phyloP scores from a whole-genome alignment of 2,329 filamentous ascomycete genomes.

The Ceratocystiopsis minuta region DNA sequence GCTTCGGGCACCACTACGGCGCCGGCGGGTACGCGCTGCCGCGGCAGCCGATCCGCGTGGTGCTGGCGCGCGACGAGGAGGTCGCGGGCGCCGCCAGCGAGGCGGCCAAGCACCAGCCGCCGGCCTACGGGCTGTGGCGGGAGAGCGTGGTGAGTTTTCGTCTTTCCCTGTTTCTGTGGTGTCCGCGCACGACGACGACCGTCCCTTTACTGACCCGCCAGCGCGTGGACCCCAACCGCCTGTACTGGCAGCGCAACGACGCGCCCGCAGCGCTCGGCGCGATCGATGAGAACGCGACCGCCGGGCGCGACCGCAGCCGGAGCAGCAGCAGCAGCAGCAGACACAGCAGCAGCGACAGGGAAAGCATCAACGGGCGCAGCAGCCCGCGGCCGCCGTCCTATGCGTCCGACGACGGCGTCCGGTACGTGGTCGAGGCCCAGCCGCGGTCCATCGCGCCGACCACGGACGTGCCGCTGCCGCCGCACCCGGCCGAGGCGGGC shows the following conservation, averaged over 20 bases:
- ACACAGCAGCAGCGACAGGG: conserved; percentile 8
- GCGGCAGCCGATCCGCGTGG: conserved; percentile 55
- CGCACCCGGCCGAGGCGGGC: conserved; percentile 30
- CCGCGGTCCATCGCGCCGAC: conserved; percentile 37
- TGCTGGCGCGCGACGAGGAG: conserved; percentile 59
- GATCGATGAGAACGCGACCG: conserved; percentile 9
- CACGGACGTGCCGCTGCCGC: conserved; percentile 24
- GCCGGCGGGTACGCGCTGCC: conserved; percentile 53
- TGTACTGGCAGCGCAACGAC: conserved; percentile 62
- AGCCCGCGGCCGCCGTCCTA: conserved; percentile 52
- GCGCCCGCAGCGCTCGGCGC: conserved; percentile 11
- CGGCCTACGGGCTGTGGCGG: conserved; percentile 73
- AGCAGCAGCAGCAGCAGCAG: background rate
- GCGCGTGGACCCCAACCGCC: conserved; percentile 61
- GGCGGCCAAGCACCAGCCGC: conserved; percentile 44
- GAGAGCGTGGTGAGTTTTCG: conserved; percentile 54
- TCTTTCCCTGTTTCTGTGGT: background rate
- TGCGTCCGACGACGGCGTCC: conserved; percentile 54
- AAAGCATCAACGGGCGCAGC: conserved; percentile 7
- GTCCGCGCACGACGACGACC: background rate
- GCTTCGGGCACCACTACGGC: conserved; percentile 26
- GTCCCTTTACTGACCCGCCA: conserved; percentile 13
- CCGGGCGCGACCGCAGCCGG: background rate
- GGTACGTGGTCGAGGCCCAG: conserved; percentile 51
- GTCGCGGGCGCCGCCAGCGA: conserved; percentile 37